Evolutionary conservation across 306 rosid genomes (phyloP).

Genomic region (Medicago truncatula): DNA sequence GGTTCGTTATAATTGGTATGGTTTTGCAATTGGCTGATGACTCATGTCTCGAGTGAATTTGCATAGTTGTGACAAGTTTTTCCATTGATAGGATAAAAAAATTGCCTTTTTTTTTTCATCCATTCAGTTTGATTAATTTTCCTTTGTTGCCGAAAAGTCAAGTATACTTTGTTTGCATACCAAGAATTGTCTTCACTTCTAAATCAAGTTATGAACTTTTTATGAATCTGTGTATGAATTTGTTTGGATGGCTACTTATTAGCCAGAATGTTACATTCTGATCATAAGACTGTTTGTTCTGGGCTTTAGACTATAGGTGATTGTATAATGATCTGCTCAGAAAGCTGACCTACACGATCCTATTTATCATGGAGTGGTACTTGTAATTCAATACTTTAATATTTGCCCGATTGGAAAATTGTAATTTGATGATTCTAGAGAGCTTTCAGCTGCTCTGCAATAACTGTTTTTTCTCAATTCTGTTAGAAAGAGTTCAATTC

Average conservation of each 20-base stretch:
- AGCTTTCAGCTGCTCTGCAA: too few species aligned
- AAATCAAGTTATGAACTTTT: conserved; percentile 21
- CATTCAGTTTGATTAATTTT: conserved; percentile 15
- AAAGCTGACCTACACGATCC: conserved; percentile 1
- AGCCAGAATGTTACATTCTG: conserved; percentile 27
- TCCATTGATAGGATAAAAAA: not conserved
- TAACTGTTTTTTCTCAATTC: too few species aligned
- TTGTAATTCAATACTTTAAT: conserved; percentile 31
- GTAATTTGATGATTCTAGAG: too few species aligned
- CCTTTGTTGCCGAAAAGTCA: conserved; percentile 3
- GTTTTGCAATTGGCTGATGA: conserved; percentile 20
- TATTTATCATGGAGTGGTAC: conserved; percentile 22
- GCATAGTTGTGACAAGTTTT: not conserved
- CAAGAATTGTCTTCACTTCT: conserved; percentile 6
- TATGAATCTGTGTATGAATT: conserved; percentile 18
- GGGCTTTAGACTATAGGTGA: conserved; percentile 11
- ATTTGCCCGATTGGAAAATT: not conserved
- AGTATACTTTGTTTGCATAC: conserved; percentile 18
- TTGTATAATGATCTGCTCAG: not conserved
- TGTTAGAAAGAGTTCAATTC: too few species aligned
- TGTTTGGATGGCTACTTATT: conserved; percentile 30
- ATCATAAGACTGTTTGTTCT: conserved; percentile 21
- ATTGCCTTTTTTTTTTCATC: conserved; percentile 8
- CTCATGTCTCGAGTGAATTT: conserved; percentile 31
- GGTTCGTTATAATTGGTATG: conserved; percentile 51